Conservation (phyloP, 1,139 yeast species). For the Suhomyces panamericanus region DNA sequence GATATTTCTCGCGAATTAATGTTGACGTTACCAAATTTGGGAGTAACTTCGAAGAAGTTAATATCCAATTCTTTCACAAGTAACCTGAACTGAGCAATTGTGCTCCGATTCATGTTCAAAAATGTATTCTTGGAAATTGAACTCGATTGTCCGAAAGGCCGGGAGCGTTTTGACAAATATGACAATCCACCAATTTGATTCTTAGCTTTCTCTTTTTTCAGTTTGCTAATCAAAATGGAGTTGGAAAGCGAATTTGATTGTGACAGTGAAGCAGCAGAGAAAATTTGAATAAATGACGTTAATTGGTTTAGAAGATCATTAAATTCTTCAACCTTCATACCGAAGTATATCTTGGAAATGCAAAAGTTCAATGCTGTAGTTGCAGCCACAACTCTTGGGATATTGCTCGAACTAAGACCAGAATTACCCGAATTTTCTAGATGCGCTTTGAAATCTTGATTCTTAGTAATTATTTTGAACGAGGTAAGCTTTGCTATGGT, state of each 20-base stretch:
- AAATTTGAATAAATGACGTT: conserved; percentile 10
- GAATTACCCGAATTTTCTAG: conserved; percentile 17
- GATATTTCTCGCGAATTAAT: conserved; percentile 26
- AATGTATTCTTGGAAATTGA: conserved; percentile 8
- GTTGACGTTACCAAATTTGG: conserved; percentile 48
- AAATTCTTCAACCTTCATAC: conserved; percentile 16
- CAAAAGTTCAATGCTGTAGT: conserved; percentile 21
- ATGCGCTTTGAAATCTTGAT: conserved; percentile 29
- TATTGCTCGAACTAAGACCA: conserved; percentile 23
- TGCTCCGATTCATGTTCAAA: conserved; percentile 11
- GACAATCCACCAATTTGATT: conserved; percentile 9
- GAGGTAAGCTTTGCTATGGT: conserved; percentile 18
- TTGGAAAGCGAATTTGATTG: conserved; percentile 21
- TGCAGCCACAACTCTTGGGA: conserved; percentile 25
- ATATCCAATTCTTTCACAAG: conserved; percentile 25
- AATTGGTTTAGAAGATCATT: conserved; percentile 16
- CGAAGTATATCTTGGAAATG: conserved; percentile 21
- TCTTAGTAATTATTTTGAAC: conserved; percentile 20
- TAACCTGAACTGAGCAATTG: conserved; percentile 25
- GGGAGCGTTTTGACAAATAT: conserved; percentile 15
- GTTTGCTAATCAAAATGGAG: conserved; percentile 11
- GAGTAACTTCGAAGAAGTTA: conserved; percentile 28
- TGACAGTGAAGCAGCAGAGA: conserved; percentile 3
- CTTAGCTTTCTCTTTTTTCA: neutral
- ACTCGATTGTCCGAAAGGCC: conserved; percentile 16